Evolutionary conservation across 352 stramenopile genomes (phyloP).

Genomic region (Phytophthora aleatoria): DNA sequence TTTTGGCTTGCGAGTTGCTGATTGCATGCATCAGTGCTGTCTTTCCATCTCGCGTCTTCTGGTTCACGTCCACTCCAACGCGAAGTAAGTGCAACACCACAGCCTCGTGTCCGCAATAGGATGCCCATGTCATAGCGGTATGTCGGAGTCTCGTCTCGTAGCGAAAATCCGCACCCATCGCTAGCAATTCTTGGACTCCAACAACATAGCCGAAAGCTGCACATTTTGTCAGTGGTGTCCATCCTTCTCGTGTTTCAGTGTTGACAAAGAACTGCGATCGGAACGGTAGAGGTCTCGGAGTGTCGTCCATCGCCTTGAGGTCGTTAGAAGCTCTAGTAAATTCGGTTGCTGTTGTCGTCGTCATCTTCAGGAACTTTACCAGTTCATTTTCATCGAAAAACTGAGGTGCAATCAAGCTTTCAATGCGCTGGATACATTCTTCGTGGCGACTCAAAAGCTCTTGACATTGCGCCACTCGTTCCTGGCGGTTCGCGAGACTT

Average conservation of each 20-base stretch:
- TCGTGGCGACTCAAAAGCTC: slow-evolving; percentile 48
- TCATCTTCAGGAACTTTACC: slow-evolving; percentile 36
- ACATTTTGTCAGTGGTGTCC: slow-evolving; percentile 74
- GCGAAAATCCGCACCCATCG: slow-evolving; percentile 45
- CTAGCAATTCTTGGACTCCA: slow-evolving; percentile 46
- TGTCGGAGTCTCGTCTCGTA: slow-evolving; percentile 66
- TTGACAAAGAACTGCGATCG: slow-evolving; percentile 50
- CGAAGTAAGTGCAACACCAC: slow-evolving; percentile 62
- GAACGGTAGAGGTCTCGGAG: slow-evolving; percentile 6
- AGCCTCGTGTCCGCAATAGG: slow-evolving; percentile 72
- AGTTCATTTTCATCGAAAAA: slow-evolving; percentile 51
- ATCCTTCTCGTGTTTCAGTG: slow-evolving; percentile 62
- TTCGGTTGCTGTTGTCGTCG: slow-evolving; percentile 25
- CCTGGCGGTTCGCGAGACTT: slow-evolving; percentile 39
- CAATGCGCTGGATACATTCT: slow-evolving; percentile 29
- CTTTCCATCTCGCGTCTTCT: slow-evolving; percentile 61
- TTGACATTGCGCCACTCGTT: slow-evolving; percentile 42
- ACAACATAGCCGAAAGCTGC: slow-evolving; percentile 51
- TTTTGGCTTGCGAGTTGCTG: slow-evolving; percentile 51
- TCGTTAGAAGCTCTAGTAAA: slow-evolving; percentile 30
- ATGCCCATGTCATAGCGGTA: slow-evolving; percentile 77
- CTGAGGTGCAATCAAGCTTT: slow-evolving; percentile 38
- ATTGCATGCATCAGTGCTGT: slow-evolving; percentile 73
- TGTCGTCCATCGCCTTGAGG: slow-evolving; percentile 19
- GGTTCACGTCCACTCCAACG: slow-evolving; percentile 34